Conservation (phyloP, 331 rosid genomes). For the Quercus tomentella region DNA sequence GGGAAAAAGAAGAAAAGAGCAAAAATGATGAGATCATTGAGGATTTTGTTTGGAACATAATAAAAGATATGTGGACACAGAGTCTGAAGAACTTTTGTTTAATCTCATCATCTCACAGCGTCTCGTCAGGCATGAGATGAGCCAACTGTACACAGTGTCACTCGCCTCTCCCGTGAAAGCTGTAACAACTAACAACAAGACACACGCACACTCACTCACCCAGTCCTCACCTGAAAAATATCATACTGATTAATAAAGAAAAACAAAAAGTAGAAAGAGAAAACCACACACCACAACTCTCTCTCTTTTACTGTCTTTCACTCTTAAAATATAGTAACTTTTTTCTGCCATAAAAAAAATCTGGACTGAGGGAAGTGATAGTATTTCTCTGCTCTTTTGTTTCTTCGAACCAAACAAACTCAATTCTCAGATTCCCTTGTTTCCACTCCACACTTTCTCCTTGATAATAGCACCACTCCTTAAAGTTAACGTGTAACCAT, state of each 20-base stretch:
- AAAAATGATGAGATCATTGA: too few relatives aligned
- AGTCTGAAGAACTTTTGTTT: too few relatives aligned
- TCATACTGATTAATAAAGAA: neutral
- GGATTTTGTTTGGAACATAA: neutral
- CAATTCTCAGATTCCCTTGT: neutral
- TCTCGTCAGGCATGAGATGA: too few relatives aligned
- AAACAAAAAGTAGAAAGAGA: neutral
- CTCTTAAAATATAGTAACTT: neutral
- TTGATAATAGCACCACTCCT: neutral
- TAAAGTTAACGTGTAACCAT: neutral
- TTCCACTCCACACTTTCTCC: neutral
- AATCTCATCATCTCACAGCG: too few relatives aligned
- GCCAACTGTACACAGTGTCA: neutral
- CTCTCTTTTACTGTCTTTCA: neutral
- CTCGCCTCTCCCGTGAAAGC: constrained; percentile 16
- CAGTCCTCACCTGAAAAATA: constrained; percentile 4
- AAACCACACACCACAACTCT: neutral
- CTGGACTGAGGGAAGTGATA: constrained; percentile 10
- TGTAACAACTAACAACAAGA: neutral
- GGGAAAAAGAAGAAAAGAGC: too few relatives aligned
- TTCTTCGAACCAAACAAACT: constrained; percentile 21
- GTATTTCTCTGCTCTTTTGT: neutral
- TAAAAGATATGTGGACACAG: neutral
- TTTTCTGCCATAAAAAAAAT: constrained; percentile 21
- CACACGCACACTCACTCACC: neutral